Conservation (phyloP, 441 rosid species). For the Corymbia citriodora region DNA sequence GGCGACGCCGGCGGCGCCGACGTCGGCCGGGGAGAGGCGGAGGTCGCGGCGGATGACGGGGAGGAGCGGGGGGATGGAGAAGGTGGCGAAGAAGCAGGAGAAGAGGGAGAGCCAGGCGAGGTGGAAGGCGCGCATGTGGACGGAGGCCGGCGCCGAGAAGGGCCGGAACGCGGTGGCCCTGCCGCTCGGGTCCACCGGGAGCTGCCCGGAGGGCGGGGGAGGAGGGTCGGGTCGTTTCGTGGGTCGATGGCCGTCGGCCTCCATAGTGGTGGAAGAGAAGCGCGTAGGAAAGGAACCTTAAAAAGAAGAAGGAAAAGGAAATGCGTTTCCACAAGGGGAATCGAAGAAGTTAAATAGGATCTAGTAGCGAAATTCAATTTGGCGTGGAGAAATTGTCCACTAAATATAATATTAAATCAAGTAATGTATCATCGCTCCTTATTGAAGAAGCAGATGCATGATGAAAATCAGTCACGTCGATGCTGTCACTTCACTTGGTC, state of each 20-base stretch:
- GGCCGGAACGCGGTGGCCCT: slow-evolving; percentile 63
- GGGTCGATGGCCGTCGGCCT: neutral
- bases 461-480: neutral
- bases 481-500: neutral
- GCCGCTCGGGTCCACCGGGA: slow-evolving; percentile 37
- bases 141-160: slow-evolving; percentile 36
- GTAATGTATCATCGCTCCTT: neutral
- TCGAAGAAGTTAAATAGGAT: neutral
- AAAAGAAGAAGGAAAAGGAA: neutral
- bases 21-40: slow-evolving; percentile 33
- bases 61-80: slow-evolving; percentile 74
- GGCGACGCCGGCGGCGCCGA: slow-evolving; percentile 54
- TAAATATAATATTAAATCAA: too few species aligned
- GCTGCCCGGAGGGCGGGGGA: neutral
- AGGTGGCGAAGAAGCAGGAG: slow-evolving; percentile 79
- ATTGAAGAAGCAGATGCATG: neutral
- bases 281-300: neutral
- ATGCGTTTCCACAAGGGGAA: neutral
- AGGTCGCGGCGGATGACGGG: slow-evolving; percentile 67
- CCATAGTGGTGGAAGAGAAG: neutral
- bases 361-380: neutral
- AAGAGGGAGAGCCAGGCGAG: slow-evolving; percentile 81
- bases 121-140: slow-evolving; percentile 74
- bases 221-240: neutral
- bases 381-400: neutral